These are phyloP conservation scores for Gracilaria caudata DNA, from an alignment of 23 red algal genomes.

Conservation along the genomic window DNA sequence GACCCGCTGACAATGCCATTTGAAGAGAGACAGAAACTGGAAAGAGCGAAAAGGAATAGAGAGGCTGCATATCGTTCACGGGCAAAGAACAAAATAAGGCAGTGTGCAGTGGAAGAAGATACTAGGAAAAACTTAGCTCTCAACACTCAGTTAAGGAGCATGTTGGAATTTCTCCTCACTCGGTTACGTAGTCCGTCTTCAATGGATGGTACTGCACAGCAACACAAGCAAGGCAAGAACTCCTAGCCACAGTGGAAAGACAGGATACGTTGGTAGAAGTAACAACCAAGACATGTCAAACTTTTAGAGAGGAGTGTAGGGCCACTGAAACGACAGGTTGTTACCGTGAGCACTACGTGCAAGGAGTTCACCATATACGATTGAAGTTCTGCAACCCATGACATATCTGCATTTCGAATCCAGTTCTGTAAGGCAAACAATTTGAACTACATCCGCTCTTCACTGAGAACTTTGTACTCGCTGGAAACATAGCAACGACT, in stretches of 20 bases:
- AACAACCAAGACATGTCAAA: background rate
- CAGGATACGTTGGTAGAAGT: background rate
- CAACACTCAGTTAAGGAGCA: slow-evolving; percentile 11
- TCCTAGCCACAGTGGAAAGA: background rate
- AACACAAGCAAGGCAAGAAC: background rate
- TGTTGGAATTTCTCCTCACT: slow-evolving; percentile 27
- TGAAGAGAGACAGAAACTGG: slow-evolving; percentile 38
- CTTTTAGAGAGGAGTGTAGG: background rate
- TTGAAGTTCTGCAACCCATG: background rate
- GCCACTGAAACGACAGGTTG: background rate
- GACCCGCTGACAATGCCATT: slow-evolving; percentile 7
- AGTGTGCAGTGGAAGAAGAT: slow-evolving; percentile 28
- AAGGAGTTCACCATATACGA: background rate
- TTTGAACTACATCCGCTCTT: background rate
- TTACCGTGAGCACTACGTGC: background rate
- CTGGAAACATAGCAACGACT: background rate
- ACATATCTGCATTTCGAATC: background rate
- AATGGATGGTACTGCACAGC: background rate
- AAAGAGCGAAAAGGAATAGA: slow-evolving; percentile 44
- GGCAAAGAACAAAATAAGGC: slow-evolving; percentile 49
- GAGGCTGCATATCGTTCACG: slow-evolving; percentile 60
- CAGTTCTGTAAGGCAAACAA: background rate
- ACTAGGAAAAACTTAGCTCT: slow-evolving; percentile 23
- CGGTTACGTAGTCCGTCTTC: slow-evolving; percentile 14
- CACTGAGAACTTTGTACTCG: background rate